Conservation (phyloP, 306 rosid genomes). For the Purshia tridentata region DNA sequence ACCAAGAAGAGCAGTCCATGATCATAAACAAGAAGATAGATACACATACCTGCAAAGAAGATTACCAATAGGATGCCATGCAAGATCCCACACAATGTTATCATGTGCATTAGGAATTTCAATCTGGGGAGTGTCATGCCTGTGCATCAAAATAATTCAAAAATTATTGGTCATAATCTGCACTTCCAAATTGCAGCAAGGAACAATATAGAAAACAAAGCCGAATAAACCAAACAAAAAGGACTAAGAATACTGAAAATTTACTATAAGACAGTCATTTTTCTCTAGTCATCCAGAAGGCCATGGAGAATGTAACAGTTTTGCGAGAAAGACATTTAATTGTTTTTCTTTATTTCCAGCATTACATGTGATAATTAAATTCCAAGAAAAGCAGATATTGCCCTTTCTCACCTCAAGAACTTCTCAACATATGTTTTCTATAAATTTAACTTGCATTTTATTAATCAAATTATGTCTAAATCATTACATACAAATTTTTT, state of each 20-base stretch:
- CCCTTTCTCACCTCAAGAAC: background rate
- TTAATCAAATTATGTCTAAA: no score
- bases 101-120: slow-evolving; percentile 90
- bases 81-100: slow-evolving; percentile 96
- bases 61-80: slow-evolving; percentile 99
- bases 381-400: background rate
- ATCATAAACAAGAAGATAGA: no score
- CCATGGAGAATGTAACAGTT: background rate
- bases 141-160: slow-evolving; percentile 38
- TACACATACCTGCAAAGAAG: slow-evolving; percentile 89
- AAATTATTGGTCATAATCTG: no score
- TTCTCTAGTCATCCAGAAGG: background rate
- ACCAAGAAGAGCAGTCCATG: background rate
- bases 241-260: background rate
- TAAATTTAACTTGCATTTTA: no score
- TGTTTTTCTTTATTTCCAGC: background rate
- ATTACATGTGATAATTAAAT: background rate
- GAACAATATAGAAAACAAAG: no score
- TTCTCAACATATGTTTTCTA: no score
- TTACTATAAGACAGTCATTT: background rate
- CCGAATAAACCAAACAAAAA: no score
- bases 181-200: slow-evolving; percentile 4
- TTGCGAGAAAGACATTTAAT: background rate
- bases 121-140: slow-evolving; percentile 94
- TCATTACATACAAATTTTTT: no score